Evolutionary conservation across 2,329 filamentous ascomycete genomes (phyloP).

Genomic region (Penicillium rolfsii): DNA sequence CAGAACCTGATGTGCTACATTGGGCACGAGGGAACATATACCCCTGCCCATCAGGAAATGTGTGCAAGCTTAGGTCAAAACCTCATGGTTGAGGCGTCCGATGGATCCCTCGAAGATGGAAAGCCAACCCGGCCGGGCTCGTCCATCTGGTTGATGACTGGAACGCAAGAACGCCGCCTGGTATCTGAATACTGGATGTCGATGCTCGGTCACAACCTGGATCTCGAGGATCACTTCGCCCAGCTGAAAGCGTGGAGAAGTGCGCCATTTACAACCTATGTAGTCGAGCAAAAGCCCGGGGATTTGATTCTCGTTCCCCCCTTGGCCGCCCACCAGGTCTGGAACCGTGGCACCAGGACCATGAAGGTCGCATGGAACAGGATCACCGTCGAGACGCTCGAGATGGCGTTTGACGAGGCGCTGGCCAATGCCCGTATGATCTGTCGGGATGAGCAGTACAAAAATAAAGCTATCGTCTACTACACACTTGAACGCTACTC

Average conservation of each 20-base stretch:
- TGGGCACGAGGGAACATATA: constrained; percentile 96
- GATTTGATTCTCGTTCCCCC: constrained; percentile 95
- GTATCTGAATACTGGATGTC: constrained; percentile 94
- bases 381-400: constrained; percentile 87
- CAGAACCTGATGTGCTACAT: constrained; percentile 99
- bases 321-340: constrained; percentile 93
- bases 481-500: constrained; percentile 82
- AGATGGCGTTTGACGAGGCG: constrained; percentile 82
- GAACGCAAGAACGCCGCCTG: constrained; percentile 85
- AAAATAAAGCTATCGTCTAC: constrained; percentile 95
- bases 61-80: constrained; percentile 95
- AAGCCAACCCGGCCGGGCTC: constrained; percentile 76
- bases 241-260: constrained; percentile 95
- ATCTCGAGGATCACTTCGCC: constrained; percentile 95
- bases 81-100: constrained; percentile 93
- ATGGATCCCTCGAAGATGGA: constrained; percentile 64
- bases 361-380: constrained; percentile 99
- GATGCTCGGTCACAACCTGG: constrained; percentile 91
- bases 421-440: constrained; percentile 87
- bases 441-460: constrained; percentile 97
- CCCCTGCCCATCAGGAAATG: constrained; percentile 95
- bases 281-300: constrained; percentile 86
- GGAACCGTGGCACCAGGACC: constrained; percentile 93
- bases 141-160: constrained; percentile 99
- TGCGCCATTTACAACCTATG: constrained; percentile 87